Percentiles rank a stretch among this genome's conserved stretches.
Evolutionary conservation across 2,329 filamentous ascomycete genomes (phyloP).

Genomic region (Cryphonectria japonica): DNA sequence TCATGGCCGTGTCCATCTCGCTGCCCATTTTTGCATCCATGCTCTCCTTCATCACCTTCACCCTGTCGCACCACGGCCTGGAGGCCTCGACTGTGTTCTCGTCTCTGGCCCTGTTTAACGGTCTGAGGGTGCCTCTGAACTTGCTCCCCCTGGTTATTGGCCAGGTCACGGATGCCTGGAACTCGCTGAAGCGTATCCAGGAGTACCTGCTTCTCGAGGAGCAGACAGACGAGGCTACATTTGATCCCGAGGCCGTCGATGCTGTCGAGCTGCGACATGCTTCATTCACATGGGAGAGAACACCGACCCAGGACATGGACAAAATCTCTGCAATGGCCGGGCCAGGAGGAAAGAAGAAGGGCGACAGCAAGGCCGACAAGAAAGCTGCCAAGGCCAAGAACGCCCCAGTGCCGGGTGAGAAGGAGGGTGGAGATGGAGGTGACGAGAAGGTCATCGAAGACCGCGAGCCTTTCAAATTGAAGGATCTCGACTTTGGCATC

Average conservation of each 20-base stretch:
- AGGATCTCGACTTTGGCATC: conserved; percentile 68
- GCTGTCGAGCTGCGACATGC: conserved; percentile 74
- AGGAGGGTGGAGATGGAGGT: conserved; percentile 40
- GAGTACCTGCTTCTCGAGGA: conserved; percentile 90
- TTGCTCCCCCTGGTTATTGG: conserved; percentile 85
- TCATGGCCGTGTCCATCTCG: conserved; percentile 82
- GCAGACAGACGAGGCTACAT: conserved; percentile 68
- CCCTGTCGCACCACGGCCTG: conserved; percentile 67
- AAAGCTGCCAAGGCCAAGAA: conserved; percentile 40
- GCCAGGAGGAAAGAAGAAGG: conserved; percentile 47
- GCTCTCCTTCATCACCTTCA: conserved; percentile 87
- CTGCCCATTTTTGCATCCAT: conserved; percentile 94
- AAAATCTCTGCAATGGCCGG: conserved; percentile 44
- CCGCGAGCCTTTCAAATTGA: conserved; percentile 70
- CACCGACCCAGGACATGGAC: conserved; percentile 57
- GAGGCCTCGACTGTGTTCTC: conserved; percentile 84
- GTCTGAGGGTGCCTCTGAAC: conserved; percentile 86
- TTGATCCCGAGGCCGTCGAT: conserved; percentile 61
- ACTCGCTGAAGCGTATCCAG: conserved; percentile 82
- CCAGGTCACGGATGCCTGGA: conserved; percentile 87
- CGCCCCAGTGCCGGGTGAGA: conserved; percentile 36
- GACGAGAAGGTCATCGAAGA: conserved; percentile 51
- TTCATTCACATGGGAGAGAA: conserved; percentile 86
- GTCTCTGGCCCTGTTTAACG: conserved; percentile 91
- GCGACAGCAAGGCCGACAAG: conserved; percentile 49